These are phyloP conservation scores for Penicillium dipodomyicola DNA, from an alignment of 495 filamentous ascomycete species.

Conservation along the genomic window DNA sequence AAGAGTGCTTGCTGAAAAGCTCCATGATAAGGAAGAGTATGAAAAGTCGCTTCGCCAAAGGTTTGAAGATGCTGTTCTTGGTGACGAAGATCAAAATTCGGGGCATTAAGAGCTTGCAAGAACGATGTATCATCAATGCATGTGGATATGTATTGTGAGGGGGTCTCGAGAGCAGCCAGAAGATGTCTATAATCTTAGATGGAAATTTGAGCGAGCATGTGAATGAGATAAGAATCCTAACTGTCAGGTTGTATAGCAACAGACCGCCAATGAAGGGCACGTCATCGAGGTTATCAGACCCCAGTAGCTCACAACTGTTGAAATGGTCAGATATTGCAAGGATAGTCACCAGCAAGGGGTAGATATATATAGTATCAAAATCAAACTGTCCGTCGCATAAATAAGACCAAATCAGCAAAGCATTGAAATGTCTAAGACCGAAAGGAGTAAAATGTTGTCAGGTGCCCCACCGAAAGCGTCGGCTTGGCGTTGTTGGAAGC, in stretches of 20 bases:
- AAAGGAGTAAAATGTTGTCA: constrained; percentile 22
- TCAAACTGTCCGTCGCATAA: background rate
- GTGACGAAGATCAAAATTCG: background rate
- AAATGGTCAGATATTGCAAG: background rate
- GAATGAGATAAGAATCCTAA: background rate
- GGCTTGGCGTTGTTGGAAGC: constrained; percentile 28
- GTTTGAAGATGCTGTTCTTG: constrained; percentile 3
- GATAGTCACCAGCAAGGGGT: background rate
- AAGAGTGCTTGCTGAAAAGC: constrained; percentile 9
- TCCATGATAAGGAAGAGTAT: constrained; percentile 16
- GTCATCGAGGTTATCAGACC: background rate
- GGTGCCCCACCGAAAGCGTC: constrained; percentile 30
- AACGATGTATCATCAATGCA: background rate
- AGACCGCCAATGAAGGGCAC: background rate
- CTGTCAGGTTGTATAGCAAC: background rate
- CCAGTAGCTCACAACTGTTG: background rate
- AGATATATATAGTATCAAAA: background rate
- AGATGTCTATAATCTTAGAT: background rate
- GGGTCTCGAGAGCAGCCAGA: background rate
- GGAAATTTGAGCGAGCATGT: background rate
- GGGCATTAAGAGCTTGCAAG: background rate
- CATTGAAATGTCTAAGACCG: background rate
- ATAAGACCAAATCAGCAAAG: background rate
- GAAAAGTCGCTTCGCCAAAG: constrained; percentile 5
- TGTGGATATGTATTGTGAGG: background rate